phyloP scores from a whole-genome alignment of 1,284 basidiomycete genomes.

The Erythrobasidium hasegawianum region DNA sequence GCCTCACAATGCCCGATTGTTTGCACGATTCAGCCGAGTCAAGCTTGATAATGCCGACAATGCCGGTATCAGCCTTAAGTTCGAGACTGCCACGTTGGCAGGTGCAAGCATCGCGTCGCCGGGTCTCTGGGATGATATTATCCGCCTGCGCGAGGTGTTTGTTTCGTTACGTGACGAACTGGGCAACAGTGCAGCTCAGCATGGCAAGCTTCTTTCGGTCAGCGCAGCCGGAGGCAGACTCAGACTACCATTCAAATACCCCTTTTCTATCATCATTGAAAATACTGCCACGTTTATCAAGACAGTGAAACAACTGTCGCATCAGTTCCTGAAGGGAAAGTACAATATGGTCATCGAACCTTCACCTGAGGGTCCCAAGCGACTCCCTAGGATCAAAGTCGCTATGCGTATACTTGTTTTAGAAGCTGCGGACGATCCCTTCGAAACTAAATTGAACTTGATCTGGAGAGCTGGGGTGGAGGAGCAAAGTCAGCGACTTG shows the following conservation, averaged over 20 bases:
- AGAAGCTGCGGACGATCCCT: conserved; percentile 82
- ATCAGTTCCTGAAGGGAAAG: conserved; percentile 49
- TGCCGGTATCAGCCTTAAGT: conserved; percentile 42
- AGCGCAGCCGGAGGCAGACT: conserved; percentile 66
- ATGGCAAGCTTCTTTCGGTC: conserved; percentile 49
- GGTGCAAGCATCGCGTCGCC: conserved; percentile 51
- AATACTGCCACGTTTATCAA: conserved; percentile 51
- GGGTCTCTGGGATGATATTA: conserved; percentile 73
- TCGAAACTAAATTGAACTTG: conserved; percentile 74
- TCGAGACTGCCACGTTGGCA: conserved; percentile 51
- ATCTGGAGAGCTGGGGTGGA: conserved; percentile 73
- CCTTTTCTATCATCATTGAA: conserved; percentile 57
- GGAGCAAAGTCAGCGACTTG: conserved; percentile 69
- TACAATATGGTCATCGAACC: conserved; percentile 63
- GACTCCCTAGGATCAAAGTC: conserved; percentile 60
- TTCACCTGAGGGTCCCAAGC: conserved; percentile 65
- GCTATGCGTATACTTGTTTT: conserved; percentile 60
- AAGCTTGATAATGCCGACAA: conserved; percentile 40
- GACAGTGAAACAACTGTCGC: conserved; percentile 51
- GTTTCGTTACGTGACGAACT: conserved; percentile 50
- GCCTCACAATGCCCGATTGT: conserved; percentile 46
- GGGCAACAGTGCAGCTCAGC: conserved; percentile 44
- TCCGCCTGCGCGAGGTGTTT: conserved; percentile 61
- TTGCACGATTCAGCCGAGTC: conserved; percentile 37
- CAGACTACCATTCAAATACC: conserved; percentile 73